A percentile compares a stretch with the other conserved stretches of the same genome.
Conservation (phyloP, 2,329 filamentous ascomycete genomes). For the Alternaria triticina region DNA sequence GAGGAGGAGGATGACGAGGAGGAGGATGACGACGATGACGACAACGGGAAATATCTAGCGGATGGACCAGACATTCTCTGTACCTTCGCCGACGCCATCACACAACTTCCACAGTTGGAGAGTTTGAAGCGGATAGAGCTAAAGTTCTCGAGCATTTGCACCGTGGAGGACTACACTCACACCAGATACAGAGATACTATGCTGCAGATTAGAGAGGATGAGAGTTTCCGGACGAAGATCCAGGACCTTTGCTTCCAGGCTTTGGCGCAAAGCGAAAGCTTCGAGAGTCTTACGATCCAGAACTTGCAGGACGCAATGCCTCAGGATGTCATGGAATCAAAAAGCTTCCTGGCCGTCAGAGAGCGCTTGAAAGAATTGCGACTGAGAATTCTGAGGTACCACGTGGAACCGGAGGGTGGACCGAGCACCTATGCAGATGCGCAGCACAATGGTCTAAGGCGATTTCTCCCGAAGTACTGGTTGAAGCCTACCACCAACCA, state of each 20-base stretch:
- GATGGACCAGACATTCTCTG: neutral
- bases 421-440: neutral
- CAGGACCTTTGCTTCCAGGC: neutral
- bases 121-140: neutral
- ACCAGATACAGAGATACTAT: neutral
- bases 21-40: neutral
- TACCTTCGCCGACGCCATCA: neutral
- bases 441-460: neutral
- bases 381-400: neutral
- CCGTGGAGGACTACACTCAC: neutral
- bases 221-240: neutral
- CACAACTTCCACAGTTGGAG: neutral
- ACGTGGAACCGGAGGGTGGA: neutral
- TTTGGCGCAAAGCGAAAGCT: neutral
- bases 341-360: neutral
- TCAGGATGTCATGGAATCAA: neutral
- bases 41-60: neutral
- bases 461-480: neutral
- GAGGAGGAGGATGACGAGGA: neutral
- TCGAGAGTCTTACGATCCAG: neutral
- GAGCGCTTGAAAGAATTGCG: neutral
- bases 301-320: neutral
- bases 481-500: neutral
- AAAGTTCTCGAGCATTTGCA: neutral
- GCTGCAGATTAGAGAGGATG: neutral